phyloP scores from a whole-genome alignment of 2,329 filamentous ascomycete genomes.

The Phaeosphaeriaceae sp. region DNA sequence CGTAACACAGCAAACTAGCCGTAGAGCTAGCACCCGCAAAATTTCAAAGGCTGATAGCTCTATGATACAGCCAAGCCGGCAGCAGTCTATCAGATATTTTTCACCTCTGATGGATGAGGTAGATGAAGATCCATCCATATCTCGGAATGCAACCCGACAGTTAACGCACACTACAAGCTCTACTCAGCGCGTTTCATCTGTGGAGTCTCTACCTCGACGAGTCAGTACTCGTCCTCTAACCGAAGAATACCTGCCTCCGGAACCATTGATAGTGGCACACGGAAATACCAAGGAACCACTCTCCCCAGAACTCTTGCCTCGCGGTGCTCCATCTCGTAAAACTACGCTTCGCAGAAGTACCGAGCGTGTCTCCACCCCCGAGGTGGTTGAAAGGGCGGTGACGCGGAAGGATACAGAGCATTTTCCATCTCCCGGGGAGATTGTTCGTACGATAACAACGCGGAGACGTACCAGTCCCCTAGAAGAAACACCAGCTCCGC shows the following conservation, averaged over 20 bases:
- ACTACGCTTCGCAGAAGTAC: no score
- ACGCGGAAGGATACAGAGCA: background rate
- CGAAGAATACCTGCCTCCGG: no score
- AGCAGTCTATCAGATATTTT: background rate
- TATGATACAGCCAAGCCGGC: background rate
- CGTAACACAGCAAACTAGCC: background rate
- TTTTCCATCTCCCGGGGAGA: background rate
- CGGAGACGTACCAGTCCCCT: background rate
- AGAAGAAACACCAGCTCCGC: slow-evolving; percentile 5
- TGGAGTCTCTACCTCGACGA: no score
- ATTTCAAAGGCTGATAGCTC: no score
- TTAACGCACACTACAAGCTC: background rate
- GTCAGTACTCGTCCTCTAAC: no score
- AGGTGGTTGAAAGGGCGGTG: slow-evolving; percentile 1
- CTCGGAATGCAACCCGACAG: background rate
- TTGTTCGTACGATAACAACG: slow-evolving; percentile 3
- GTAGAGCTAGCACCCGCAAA: background rate
- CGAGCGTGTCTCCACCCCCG: no score
- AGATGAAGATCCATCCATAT: background rate
- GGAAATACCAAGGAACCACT: no score
- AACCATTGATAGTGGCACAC: no score
- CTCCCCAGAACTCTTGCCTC: no score
- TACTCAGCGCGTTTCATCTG: no score
- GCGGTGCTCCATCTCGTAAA: no score
- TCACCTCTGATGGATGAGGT: background rate